Conservation (phyloP, 805 yeast genomes). For the Candida mattraensis region DNA sequence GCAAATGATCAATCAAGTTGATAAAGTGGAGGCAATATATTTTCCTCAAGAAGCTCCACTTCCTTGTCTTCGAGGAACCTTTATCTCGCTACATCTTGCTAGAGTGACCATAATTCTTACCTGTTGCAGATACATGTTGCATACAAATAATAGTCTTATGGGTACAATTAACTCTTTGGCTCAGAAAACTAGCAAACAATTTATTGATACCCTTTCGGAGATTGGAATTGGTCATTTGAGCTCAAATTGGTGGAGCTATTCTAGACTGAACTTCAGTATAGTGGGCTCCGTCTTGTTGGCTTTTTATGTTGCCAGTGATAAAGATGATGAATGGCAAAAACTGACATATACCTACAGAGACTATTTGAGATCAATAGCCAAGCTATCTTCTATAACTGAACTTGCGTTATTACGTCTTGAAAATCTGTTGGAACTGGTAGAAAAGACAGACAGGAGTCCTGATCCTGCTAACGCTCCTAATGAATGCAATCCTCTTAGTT, state of each 20-base stretch:
- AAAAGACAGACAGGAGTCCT: background rate
- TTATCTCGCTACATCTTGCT: slow-evolving; percentile 7
- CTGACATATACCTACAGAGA: slow-evolving; percentile 3
- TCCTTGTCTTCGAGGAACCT: slow-evolving; percentile 1
- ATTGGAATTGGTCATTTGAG: slow-evolving; percentile 6
- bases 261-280: slow-evolving; percentile 8
- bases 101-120: slow-evolving; percentile 5
- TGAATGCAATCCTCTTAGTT: background rate
- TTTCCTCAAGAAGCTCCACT: slow-evolving; percentile 5
- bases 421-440: slow-evolving; percentile 3
- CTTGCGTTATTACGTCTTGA: slow-evolving; percentile 8
- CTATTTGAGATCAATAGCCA: slow-evolving; percentile 2
- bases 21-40: slow-evolving; percentile 6
- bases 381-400: slow-evolving; percentile 2
- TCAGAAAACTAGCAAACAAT: background rate
- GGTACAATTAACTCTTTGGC: slow-evolving; percentile 1
- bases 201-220: slow-evolving; percentile 2
- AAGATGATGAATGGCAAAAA: slow-evolving; percentile 8
- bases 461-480: background rate
- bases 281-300: slow-evolving; percentile 8
- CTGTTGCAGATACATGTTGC: slow-evolving; percentile 5
- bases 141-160: background rate
- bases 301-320: slow-evolving; percentile 7
- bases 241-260: slow-evolving; percentile 13
- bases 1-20: slow-evolving; percentile 4